Conservation (phyloP, 2,329 filamentous ascomycete species). For the Bretziella fagacearum region DNA sequence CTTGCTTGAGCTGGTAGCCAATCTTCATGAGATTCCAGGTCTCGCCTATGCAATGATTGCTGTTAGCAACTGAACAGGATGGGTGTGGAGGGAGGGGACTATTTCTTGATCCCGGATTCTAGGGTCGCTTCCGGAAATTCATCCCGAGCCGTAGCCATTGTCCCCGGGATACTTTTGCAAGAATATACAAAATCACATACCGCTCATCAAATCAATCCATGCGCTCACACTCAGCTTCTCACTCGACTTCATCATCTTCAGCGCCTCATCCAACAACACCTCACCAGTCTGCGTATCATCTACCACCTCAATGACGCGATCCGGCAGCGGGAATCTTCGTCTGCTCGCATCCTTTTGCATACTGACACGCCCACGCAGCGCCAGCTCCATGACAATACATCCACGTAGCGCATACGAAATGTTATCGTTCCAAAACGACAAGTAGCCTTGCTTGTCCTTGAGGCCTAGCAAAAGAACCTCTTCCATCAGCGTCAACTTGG, state of each 20-base stretch:
- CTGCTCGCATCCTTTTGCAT: constrained; percentile 95
- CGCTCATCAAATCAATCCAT: constrained; percentile 98
- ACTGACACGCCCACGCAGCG: constrained; percentile 86
- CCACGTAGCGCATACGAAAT: constrained; percentile 95
- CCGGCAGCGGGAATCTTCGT: constrained; percentile 79
- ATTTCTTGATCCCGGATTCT: too few relatives aligned
- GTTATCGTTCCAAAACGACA: constrained; percentile 99
- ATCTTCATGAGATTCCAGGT: constrained; percentile 99
- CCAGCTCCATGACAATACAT: constrained; percentile 95
- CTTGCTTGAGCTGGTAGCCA: constrained; percentile 97
- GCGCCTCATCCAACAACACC: constrained; percentile 86
- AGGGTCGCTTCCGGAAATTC: too few relatives aligned
- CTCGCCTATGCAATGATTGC: constrained; percentile 46
- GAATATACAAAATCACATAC: constrained; percentile 32
- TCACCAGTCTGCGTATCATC: constrained; percentile 94
- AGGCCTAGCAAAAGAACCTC: constrained; percentile 87
- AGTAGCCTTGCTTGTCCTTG: constrained; percentile 97
- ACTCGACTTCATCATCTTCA: constrained; percentile 99
- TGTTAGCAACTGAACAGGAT: constrained; percentile 1
- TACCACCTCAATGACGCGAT: constrained; percentile 89
- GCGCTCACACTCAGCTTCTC: constrained; percentile 99
- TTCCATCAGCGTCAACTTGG: constrained; percentile 97
- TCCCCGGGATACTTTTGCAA: too few relatives aligned
- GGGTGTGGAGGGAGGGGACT: too few relatives aligned
- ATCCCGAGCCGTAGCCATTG: too few relatives aligned